These are phyloP conservation scores for Pyrrhoderma noxium DNA, from an alignment of 1,284 basidiomycete genomes.

Conservation along the genomic window DNA sequence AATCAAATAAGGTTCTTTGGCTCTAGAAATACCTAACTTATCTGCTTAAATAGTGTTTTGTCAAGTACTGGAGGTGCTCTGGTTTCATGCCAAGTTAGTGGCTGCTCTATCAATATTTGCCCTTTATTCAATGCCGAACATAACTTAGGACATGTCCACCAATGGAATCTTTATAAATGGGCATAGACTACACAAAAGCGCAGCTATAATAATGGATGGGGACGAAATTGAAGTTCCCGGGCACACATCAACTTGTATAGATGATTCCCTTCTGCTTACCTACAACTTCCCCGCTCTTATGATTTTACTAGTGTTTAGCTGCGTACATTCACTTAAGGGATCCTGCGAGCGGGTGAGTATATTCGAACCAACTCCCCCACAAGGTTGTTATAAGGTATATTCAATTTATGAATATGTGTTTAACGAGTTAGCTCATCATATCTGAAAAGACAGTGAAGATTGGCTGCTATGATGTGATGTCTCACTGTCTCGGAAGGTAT, in stretches of 20 bases:
- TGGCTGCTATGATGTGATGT: conserved; percentile 60
- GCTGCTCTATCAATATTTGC: neutral
- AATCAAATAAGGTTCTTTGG: conserved; percentile 2
- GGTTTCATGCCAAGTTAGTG: conserved; percentile 62
- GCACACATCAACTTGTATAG: conserved; percentile 37
- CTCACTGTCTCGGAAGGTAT: conserved; percentile 59
- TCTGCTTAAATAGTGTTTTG: conserved; percentile 39
- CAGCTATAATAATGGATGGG: conserved; percentile 67
- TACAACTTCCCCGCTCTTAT: conserved; percentile 6
- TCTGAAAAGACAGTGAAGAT: conserved; percentile 33
- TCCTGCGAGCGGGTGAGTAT: conserved; percentile 43
- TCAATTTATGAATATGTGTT: conserved; percentile 2
- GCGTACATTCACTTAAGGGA: conserved; percentile 48
- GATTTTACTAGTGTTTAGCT: conserved; percentile 52
- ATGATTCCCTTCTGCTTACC: conserved; percentile 23
- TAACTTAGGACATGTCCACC: conserved; percentile 60
- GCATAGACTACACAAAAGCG: conserved; percentile 53
- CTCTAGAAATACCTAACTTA: conserved; percentile 1
- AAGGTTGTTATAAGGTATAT: conserved; percentile 44
- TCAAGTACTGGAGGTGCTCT: conserved; percentile 66
- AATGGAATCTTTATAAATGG: conserved; percentile 72
- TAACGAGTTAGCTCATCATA: neutral
- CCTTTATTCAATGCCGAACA: conserved; percentile 1
- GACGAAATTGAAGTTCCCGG: conserved; percentile 61
- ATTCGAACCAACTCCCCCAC: conserved; percentile 57